A percentile compares a stretch with the other conserved stretches of the same genome.
Evolutionary conservation across 805 yeast species (phyloP).

Genomic region (Ogataea trehalophila): DNA sequence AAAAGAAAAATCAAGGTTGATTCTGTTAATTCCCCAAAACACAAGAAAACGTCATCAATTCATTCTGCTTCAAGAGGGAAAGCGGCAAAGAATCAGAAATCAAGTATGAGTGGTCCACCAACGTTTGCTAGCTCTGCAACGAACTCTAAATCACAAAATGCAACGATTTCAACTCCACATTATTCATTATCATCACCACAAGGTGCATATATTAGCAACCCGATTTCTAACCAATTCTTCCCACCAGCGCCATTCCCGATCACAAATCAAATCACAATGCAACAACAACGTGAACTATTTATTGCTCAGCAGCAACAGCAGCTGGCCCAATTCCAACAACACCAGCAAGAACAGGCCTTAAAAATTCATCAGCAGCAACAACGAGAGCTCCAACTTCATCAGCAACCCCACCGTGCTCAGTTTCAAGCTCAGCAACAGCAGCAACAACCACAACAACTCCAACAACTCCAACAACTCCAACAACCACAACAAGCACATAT

Average conservation of each 20-base stretch:
- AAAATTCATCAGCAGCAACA: slow-evolving; percentile 3
- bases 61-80: slow-evolving; percentile 1
- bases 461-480: slow-evolving; percentile 9
- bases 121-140: slow-evolving; percentile 7
- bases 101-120: slow-evolving; percentile 8
- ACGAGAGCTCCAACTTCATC: slow-evolving; percentile 10
- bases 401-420: slow-evolving; percentile 5
- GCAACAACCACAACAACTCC: slow-evolving; percentile 12
- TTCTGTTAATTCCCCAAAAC: slow-evolving; percentile 10
- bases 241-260: slow-evolving; percentile 4
- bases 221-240: slow-evolving; percentile 6
- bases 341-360: slow-evolving; percentile 51
- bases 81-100: background rate
- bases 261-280: slow-evolving; percentile 2
- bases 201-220: slow-evolving; percentile 4
- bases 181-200: slow-evolving; percentile 16
- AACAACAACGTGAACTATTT: slow-evolving; percentile 5
- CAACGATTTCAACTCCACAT: slow-evolving; percentile 2
- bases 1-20: slow-evolving; percentile 31
- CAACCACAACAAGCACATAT: slow-evolving; percentile 13
- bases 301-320: slow-evolving; percentile 10
- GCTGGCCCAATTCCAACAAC: slow-evolving; percentile 61
- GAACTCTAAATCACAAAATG: background rate
- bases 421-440: slow-evolving; percentile 5
- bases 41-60: slow-evolving; percentile 3